Evolutionary conservation across 371 early-diverging fungal species (phyloP), one percentile per base, ranked within the genome.

Genomic region (Sanchytrium tribonematis): DNA sequence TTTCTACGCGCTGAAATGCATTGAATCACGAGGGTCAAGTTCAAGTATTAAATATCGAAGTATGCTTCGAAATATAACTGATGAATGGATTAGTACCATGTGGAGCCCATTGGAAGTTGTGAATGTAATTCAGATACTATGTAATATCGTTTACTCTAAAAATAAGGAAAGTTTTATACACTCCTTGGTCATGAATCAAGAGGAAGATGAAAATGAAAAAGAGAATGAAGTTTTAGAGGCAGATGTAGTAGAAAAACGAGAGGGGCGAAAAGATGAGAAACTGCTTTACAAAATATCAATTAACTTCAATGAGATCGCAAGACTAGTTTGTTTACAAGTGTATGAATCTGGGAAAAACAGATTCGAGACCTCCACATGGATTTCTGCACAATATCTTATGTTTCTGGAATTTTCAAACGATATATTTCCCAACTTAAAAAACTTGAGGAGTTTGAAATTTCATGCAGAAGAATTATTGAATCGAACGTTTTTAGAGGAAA

Each of bases 341-440:
- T 48, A 12, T 48, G 48, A 48, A 22, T 48, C 12, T 48, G 48
- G 48, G 5, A 48, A 48, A 48, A 48, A 48, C 5, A 48, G 22
- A 48, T 48, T 48, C 48, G 22, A 12, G 12, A 48, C 5, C 48
- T 48, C 48, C 22, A 48, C 48, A 5, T 48, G 48, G 48, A 12
- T 48, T 12, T 12, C 5, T 5, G 48, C 48, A 48, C 48, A 48
- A 48, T 48, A 48, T 48, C 48, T 48, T 48, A 48, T 48, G 22
- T 48, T 48, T 48, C 48, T 48, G 5, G 48, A 48, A 48, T 48
- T 5, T 48, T 48, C 48, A 22, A 48, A 48, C 22, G 5, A 5
- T 48, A 48, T 48, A 48, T 48, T 48, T 48, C 48, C 48, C 48
- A 48, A 48, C 22, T 48, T 48, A 48, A 48, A 48, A 48, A 48